Base-by-base conservation (phyloP, 2,329 filamentous ascomycete species). In the Emmonsia crescens region DNA sequence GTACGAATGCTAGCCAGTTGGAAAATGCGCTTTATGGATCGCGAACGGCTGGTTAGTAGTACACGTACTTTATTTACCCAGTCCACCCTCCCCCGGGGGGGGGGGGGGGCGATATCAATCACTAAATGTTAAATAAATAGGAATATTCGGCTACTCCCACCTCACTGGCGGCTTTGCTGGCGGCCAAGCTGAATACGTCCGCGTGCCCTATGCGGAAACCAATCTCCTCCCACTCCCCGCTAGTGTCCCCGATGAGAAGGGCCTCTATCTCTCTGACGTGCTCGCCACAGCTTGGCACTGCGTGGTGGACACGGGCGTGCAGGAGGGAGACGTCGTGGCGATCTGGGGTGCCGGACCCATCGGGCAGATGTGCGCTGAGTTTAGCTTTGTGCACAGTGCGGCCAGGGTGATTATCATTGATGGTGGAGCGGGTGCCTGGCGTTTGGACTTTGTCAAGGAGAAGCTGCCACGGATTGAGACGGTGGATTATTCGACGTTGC, bases 161-260 rank as follows among this genome's bases (percentile, higher is more conserved):
- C 89, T 96, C 70, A 91, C 89, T 0, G 90, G 90, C 5, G 91
- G 91, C 0, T 96, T 93, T 70, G 89, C 89, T 0, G 90, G 91
- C 57, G 91, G 90, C 0, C 91, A 96, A 74, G 88, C 90, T 4
- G 91, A 96, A 76, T 95, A 91, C 69, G 87, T 92, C 0, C 83
- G 91, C 8, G 89, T 95, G 5, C 90, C 91, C 0, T 83, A 86
- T 33, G 91, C 85, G 29, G 88, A 94, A 68, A 85, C 89, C 63
- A 96, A 96, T 70, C 78, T 96, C 27, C 80, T 96, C 19, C 85
- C 87, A 68, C 83, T 96, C 5, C 91, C 91, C 1, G 85, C 89
- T 60, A 82, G 83, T 66, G 86, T 96, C 0, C 89, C 90, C 0
- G 90, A 96, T 69, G 91, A 96, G 78, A 91, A 93, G 76, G 89